These are phyloP conservation scores for Cercophora scortea DNA, from an alignment of 495 filamentous ascomycete genomes.

Conservation along the genomic window DNA sequence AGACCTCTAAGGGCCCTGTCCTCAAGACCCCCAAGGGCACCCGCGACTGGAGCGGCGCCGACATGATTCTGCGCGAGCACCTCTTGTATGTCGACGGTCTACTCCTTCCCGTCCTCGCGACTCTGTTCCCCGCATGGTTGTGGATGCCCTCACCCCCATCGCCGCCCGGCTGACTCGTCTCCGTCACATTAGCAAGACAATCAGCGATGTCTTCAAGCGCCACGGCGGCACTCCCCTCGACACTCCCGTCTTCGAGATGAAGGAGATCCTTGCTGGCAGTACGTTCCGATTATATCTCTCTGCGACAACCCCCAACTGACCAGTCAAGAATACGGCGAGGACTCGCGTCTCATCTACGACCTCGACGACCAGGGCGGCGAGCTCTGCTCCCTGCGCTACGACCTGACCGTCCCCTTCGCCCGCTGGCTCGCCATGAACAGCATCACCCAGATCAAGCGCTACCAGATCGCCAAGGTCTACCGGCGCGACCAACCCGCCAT, in stretches of 20 bases:
- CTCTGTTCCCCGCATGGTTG: not conserved
- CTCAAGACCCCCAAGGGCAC: slow-evolving; percentile 28
- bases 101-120: not conserved
- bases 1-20: not conserved
- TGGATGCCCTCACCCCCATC: too few relatives aligned
- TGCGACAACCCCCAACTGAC: not conserved
- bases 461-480: slow-evolving; percentile 84
- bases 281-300: not conserved
- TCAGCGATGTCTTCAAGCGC: slow-evolving; percentile 27
- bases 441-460: slow-evolving; percentile 73
- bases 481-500: slow-evolving; percentile 41
- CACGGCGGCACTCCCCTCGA: slow-evolving; percentile 36
- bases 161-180: not conserved
- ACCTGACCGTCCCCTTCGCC: slow-evolving; percentile 89
- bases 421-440: slow-evolving; percentile 86
- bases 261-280: slow-evolving; percentile 64
- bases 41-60: slow-evolving; percentile 17
- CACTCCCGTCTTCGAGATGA: slow-evolving; percentile 44
- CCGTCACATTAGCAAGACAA: slow-evolving; percentile 11
- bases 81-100: slow-evolving; percentile 9
- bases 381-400: slow-evolving; percentile 75
- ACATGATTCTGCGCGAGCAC: slow-evolving; percentile 12
- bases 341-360: slow-evolving; percentile 68
- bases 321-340: slow-evolving; percentile 61
- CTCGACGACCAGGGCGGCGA: slow-evolving; percentile 86